These are phyloP conservation scores for Chlorella sp. DNA, from an alignment of 139 green algal species.

Conservation along the genomic window DNA sequence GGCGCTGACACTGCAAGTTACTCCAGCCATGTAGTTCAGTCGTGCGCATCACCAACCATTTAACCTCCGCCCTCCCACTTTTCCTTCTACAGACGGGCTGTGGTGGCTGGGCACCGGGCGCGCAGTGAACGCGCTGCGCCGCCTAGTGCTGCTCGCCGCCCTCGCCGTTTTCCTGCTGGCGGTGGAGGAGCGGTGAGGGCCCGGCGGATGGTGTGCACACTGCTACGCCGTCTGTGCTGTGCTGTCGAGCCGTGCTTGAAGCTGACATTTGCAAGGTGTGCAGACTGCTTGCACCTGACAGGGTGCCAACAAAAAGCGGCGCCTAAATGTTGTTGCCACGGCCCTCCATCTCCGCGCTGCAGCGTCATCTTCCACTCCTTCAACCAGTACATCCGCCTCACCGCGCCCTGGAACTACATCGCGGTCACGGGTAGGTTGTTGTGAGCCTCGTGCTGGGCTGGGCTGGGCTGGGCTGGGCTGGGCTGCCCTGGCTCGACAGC, in stretches of 20 bases:
- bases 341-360: too few relatives aligned
- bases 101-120: slow-evolving; percentile 75
- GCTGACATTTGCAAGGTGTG: too few relatives aligned
- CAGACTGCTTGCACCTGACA: too few relatives aligned
- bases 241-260: too few relatives aligned
- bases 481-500: too few relatives aligned
- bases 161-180: slow-evolving; percentile 64
- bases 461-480: too few relatives aligned
- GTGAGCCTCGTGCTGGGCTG: not conserved
- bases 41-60: not conserved
- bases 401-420: slow-evolving; percentile 88
- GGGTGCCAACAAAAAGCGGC: too few relatives aligned
- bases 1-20: not conserved
- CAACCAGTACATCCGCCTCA: slow-evolving; percentile 90
- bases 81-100: slow-evolving; percentile 59
- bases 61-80: slow-evolving; percentile 12
- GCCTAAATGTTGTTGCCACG: too few relatives aligned
- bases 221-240: too few relatives aligned
- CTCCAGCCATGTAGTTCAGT: not conserved
- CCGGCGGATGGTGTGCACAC: too few relatives aligned
- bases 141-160: slow-evolving; percentile 48
- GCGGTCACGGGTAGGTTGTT: slow-evolving; percentile 68
- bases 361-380: slow-evolving; percentile 90
- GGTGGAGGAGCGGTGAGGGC: slow-evolving; percentile 74
- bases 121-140: slow-evolving; percentile 20